Percentiles rank a stretch among this genome's conserved stretches.
phyloP scores from a whole-genome alignment of 192 early-diverging fungal genomes.

The Linnemannia elongata region DNA sequence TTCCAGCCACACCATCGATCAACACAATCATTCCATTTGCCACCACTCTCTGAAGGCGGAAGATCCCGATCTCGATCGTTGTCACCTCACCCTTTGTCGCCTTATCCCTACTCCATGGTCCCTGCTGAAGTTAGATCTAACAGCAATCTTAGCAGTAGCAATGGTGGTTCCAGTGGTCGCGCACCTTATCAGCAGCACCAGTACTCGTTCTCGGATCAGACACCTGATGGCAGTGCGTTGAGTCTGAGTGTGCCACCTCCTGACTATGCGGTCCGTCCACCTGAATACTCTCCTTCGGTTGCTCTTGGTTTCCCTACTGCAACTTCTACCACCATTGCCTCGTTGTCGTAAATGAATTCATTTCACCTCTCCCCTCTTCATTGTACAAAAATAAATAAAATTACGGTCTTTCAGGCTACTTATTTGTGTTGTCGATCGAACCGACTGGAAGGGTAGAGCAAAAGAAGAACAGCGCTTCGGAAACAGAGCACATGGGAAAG shows the following conservation, averaged over 20 bases:
- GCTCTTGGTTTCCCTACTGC: background rate
- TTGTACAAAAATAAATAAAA: background rate
- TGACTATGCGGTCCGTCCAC: conserved; percentile 33
- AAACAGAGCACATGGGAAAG: background rate
- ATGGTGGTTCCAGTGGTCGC: background rate
- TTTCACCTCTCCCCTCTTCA: background rate
- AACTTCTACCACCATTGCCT: background rate
- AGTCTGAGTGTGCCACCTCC: conserved; percentile 22
- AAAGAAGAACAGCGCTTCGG: background rate
- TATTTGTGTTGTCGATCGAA: background rate
- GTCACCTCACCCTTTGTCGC: conserved; percentile 11
- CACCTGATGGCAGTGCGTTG: background rate
- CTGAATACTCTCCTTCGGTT: conserved; percentile 11
- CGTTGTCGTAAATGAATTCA: background rate
- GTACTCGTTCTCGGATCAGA: conserved; percentile 38
- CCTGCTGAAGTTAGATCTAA: background rate
- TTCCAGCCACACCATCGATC: background rate
- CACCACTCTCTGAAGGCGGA: background rate
- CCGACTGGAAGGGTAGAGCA: background rate
- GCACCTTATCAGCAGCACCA: conserved; percentile 11
- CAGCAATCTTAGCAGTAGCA: background rate
- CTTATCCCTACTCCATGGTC: background rate
- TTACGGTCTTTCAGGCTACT: background rate
- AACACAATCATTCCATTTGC: background rate
- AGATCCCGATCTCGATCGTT: conserved; percentile 27